A percentile compares a stretch with the other conserved stretches of the same genome.
These are phyloP conservation scores for Spizellomyces punctatus DNA, from an alignment of 192 early-diverging fungal genomes.

Conservation along the genomic window DNA sequence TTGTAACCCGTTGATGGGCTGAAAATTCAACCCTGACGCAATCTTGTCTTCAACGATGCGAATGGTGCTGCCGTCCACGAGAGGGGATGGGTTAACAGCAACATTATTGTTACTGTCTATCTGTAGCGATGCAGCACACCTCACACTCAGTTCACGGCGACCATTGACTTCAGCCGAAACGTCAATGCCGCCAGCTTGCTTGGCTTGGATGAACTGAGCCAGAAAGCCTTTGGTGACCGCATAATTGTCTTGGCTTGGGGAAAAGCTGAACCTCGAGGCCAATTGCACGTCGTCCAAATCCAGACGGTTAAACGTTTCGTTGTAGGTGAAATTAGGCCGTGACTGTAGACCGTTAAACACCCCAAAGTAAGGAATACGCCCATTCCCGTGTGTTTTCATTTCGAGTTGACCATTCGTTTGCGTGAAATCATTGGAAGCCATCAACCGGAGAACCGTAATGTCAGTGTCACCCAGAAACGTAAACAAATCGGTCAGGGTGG, in stretches of 20 bases:
- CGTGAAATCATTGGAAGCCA: too few species aligned
- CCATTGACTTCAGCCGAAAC: background rate
- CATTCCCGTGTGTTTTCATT: too few species aligned
- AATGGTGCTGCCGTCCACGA: background rate
- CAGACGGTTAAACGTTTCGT: background rate
- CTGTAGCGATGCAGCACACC: background rate
- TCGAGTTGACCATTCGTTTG: too few species aligned
- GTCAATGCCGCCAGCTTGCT: background rate
- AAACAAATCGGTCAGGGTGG: too few species aligned
- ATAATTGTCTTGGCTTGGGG: background rate
- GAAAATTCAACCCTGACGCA: constrained; percentile 12
- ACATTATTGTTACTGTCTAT: background rate
- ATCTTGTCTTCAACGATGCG: background rate
- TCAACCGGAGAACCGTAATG: too few species aligned
- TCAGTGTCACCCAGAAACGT: too few species aligned
- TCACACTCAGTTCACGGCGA: background rate
- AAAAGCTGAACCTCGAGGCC: background rate
- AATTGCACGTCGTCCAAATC: background rate
- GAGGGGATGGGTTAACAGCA: background rate
- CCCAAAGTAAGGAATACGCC: constrained; percentile 9
- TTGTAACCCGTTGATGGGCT: background rate
- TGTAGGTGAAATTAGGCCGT: background rate
- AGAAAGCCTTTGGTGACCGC: background rate
- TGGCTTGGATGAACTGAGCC: background rate
- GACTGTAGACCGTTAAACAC: background rate